Conservation (phyloP, 306 rosid species). For the Prunus mongolica region DNA sequence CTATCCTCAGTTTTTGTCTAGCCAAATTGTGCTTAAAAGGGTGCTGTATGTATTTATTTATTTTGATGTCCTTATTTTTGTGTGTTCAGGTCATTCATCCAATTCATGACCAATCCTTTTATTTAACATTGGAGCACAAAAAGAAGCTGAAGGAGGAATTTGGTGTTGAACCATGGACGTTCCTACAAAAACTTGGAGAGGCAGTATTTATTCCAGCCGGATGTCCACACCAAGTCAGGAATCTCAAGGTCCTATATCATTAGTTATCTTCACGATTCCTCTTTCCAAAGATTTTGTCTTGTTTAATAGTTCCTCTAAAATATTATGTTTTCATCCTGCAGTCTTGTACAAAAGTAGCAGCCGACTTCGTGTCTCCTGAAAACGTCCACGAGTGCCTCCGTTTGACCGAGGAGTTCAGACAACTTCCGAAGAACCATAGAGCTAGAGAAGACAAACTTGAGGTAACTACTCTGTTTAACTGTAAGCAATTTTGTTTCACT, state of each 20-base stretch:
- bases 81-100: constrained; percentile 64
- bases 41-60: background rate
- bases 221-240: constrained; percentile 91
- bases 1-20: constrained; percentile 3
- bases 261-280: background rate
- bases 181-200: constrained; percentile 72
- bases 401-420: constrained; percentile 63
- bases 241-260: constrained; percentile 53
- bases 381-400: constrained; percentile 70
- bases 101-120: constrained; percentile 77
- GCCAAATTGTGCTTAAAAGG: constrained; percentile 1
- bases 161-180: constrained; percentile 80
- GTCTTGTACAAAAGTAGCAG: constrained; percentile 89
- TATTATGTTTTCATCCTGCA: constrained; percentile 22
- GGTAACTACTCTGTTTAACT: constrained; percentile 33
- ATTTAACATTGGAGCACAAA: constrained; percentile 66
- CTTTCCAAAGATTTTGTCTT: background rate
- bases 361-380: constrained; percentile 80
- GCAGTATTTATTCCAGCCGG: constrained; percentile 92
- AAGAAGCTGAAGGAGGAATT: constrained; percentile 68
- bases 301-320: background rate
- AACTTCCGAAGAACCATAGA: constrained; percentile 70
- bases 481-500: background rate
- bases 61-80: background rate
- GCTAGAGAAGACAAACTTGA: constrained; percentile 87